These are phyloP conservation scores for Candida wancherniae DNA, from an alignment of 805 yeast genomes.

Conservation along the genomic window DNA sequence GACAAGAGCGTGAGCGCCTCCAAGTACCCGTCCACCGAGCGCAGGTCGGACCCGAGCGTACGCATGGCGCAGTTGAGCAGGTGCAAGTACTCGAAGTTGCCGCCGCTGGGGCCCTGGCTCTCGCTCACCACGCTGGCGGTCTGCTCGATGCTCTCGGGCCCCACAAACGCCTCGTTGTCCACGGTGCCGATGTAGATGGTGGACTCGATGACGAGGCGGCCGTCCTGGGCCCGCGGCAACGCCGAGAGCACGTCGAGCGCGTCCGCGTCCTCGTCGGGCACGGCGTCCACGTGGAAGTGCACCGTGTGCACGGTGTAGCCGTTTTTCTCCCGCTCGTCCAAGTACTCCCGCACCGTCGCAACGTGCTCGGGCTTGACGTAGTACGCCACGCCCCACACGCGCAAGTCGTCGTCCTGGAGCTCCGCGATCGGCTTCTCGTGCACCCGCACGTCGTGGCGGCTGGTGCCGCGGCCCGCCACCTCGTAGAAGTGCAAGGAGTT, in stretches of 20 bases:
- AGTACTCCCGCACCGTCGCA: slow-evolving; percentile 55
- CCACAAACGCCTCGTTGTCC: slow-evolving; percentile 76
- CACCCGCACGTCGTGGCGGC: no score
- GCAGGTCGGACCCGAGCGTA: slow-evolving; percentile 16
- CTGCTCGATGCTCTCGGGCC: slow-evolving; percentile 59
- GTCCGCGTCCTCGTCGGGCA: slow-evolving; percentile 4
- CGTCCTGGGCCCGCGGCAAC: slow-evolving; percentile 22
- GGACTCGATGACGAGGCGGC: slow-evolving; percentile 46
- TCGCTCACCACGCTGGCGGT: slow-evolving; percentile 59
- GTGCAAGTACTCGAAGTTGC: slow-evolving; percentile 65
- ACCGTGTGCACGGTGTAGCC: slow-evolving; percentile 74
- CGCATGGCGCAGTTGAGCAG: slow-evolving; percentile 46
- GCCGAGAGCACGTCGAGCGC: neutral
- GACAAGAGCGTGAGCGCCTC: slow-evolving; percentile 15
- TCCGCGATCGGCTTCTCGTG: no score
- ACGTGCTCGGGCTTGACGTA: slow-evolving; percentile 66
- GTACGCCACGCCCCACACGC: slow-evolving; percentile 80
- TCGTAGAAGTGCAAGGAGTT: slow-evolving; percentile 37
- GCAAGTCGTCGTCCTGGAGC: slow-evolving; percentile 40
- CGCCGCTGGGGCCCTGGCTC: slow-evolving; percentile 77
- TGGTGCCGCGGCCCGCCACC: no score
- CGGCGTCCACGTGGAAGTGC: slow-evolving; percentile 48
- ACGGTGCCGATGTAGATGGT: slow-evolving; percentile 79
- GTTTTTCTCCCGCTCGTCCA: slow-evolving; percentile 82
- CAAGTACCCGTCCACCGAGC: slow-evolving; percentile 29